Conservation (phyloP, 129 eudicot genomes). For the Lonicera japonica region DNA sequence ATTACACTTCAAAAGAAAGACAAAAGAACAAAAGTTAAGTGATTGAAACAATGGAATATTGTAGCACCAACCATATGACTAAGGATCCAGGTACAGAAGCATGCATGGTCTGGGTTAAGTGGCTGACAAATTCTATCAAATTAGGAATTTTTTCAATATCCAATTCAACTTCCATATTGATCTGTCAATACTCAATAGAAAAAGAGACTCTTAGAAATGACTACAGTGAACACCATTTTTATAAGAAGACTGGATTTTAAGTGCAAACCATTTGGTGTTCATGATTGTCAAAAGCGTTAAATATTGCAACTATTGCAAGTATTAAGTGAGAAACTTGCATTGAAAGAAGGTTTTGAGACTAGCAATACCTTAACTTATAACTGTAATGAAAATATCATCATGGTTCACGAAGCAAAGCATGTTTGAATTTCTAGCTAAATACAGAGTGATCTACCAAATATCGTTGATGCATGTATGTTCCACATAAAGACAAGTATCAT, state of each 20-base stretch:
- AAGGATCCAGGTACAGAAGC: conserved; percentile 64
- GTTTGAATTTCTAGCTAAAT: too few species aligned
- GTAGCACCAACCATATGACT: conserved; percentile 56
- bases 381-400: too few species aligned
- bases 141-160: conserved; percentile 49
- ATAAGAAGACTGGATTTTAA: background rate
- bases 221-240: background rate
- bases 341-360: too few species aligned
- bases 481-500: too few species aligned
- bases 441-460: too few species aligned
- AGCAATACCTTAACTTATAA: too few species aligned
- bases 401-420: too few species aligned
- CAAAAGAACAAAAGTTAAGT: background rate
- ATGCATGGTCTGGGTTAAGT: conserved; percentile 77
- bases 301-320: too few species aligned
- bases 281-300: too few species aligned
- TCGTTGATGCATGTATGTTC: too few species aligned
- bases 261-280: too few species aligned
- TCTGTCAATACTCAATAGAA: conserved; percentile 37
- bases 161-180: conserved; percentile 80
- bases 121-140: conserved; percentile 66
- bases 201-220: background rate
- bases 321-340: too few species aligned
- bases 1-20: background rate
- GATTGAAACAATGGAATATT: background rate